A percentile compares a stretch with the other conserved stretches of the same genome.
phyloP scores from a whole-genome alignment of 1,284 basidiomycete species.

The Clitocybe nebularis region DNA sequence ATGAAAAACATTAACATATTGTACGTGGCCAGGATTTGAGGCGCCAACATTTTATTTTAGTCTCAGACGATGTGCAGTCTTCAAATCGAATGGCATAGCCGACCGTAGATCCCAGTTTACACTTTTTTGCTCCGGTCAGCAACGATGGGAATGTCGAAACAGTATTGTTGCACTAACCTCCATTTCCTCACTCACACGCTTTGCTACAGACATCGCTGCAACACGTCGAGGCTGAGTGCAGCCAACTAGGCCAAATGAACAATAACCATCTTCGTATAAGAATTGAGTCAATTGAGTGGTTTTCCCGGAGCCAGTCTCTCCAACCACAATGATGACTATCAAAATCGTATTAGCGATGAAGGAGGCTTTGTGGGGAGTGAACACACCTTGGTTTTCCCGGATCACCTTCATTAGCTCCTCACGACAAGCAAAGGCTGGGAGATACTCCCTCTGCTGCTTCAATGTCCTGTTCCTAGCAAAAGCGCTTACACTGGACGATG shows the following conservation, averaged over 20 bases:
- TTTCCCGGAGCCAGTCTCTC: conserved; percentile 95
- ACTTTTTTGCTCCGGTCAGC: conserved; percentile 44
- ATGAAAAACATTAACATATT: neutral
- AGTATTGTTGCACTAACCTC: conserved; percentile 40
- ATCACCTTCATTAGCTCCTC: conserved; percentile 90
- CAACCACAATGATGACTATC: conserved; percentile 87
- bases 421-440: conserved; percentile 96
- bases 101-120: conserved; percentile 83
- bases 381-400: conserved; percentile 90
- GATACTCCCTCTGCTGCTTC: conserved; percentile 94
- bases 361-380: neutral
- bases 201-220: conserved; percentile 98
- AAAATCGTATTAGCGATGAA: conserved; percentile 5
- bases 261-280: conserved; percentile 95
- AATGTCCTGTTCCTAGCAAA: conserved; percentile 85
- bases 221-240: conserved; percentile 98
- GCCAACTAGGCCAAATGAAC: conserved; percentile 82
- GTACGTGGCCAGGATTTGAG: neutral
- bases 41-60: conserved; percentile 85
- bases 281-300: conserved; percentile 93
- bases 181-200: conserved; percentile 97
- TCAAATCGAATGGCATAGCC: conserved; percentile 99
- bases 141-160: conserved; percentile 2
- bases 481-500: conserved; percentile 71
- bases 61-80: conserved; percentile 89